phyloP scores from a whole-genome alignment of 176 grass and related monocot species.

The Aechmea fasciata region DNA sequence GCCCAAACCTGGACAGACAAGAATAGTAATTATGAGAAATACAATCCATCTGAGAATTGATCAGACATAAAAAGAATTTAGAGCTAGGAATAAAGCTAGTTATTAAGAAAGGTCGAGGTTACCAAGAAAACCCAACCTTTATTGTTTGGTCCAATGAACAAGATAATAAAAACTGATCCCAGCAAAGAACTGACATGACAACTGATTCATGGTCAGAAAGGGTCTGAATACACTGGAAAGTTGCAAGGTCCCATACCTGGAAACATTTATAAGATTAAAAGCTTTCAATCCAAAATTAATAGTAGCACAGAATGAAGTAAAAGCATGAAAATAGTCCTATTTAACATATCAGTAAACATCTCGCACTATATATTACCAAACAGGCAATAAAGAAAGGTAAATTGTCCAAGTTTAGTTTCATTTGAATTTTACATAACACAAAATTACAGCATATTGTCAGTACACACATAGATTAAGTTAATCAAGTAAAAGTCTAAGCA shows the following conservation, averaged over 20 bases:
- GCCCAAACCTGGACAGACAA: slow-evolving; percentile 61
- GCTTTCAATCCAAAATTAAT: background rate
- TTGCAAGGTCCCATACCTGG: slow-evolving; percentile 92
- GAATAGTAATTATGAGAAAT: background rate
- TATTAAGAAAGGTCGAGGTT: slow-evolving; percentile 13
- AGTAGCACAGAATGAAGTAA: background rate
- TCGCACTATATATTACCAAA: background rate
- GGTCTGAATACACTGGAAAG: slow-evolving; percentile 78
- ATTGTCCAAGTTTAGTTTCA: background rate
- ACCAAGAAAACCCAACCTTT: slow-evolving; percentile 51
- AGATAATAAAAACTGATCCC: slow-evolving; percentile 96
- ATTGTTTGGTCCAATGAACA: slow-evolving; percentile 90
- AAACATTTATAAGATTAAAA: slow-evolving; percentile 13
- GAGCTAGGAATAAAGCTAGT: background rate
- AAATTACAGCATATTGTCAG: background rate
- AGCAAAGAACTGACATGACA: slow-evolving; percentile 89
- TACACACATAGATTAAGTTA: too few species aligned
- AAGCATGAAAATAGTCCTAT: background rate
- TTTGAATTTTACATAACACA: background rate
- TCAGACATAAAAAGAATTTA: slow-evolving; percentile 3
- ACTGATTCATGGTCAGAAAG: slow-evolving; percentile 72
- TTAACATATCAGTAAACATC: background rate
- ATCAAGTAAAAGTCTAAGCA: too few species aligned
- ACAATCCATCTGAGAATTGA: background rate
- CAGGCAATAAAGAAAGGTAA: background rate